Base-by-base conservation (phyloP, 148 eudicot species). In the Amaranthus palmeri region DNA sequence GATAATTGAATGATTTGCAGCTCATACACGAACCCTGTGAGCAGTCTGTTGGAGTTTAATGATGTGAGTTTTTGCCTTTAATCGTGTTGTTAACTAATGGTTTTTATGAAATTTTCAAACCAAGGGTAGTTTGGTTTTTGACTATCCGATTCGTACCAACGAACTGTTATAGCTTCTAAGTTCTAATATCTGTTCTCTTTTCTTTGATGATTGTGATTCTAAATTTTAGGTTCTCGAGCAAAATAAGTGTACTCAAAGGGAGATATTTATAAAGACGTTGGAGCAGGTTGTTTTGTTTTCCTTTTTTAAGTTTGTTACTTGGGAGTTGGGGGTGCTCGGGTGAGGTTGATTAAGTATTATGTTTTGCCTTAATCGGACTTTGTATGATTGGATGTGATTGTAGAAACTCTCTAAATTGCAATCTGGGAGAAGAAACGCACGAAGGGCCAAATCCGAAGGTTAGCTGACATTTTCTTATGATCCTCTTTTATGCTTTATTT, bases 221-320 rank as follows among this genome's bases (percentile, higher is more conserved):
- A 42, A 48, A 55, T 43, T 25, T 17, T 73, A 89, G 95, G 73
- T 82, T 45, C 83, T 89, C 47, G 56, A 83, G 81, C 72, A 77
- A 77, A 71, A 82, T 51, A 82, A 82, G 60, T 80, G 85, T 48
- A 77, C 72, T 70, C 70, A 69, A 43, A 58, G 46, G 8, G 84
- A 84, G 49, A 87, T 89, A 50, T 9, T 89, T 47, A 59, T 66
- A 74, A 76, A 76, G 65, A 58, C 89, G 67, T 83, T 89, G 80
- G 77, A 80, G 60, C 81, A 82, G 87, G 93, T 89, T 68, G 18
- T 41, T 36, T 42, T 46, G 46, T 62, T 25, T 25, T 25, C 36
- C 36, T 25, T 25, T 25, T 25, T 25, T 0, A 25, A 25, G 36
- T 25, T 64, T 63, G 36, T 53, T 51, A 25, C 15, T 8, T 9